Evolutionary conservation across 2,329 filamentous ascomycete species (phyloP).

Genomic region (Lachnellula suecica): DNA sequence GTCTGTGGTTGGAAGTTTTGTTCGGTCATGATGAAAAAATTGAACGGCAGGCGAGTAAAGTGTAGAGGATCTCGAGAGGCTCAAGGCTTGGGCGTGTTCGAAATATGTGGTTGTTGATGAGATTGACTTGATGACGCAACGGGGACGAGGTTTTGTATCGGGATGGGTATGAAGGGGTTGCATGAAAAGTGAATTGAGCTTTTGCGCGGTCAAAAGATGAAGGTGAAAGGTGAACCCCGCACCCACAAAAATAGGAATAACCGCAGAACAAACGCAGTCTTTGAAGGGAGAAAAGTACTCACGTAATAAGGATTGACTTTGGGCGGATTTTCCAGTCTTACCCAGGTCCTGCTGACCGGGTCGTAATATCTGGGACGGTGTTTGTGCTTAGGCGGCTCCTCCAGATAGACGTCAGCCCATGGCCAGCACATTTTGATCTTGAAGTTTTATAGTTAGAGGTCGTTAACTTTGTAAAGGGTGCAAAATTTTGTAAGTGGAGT

Average conservation of each 20-base stretch:
- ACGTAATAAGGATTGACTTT: no score
- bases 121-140: background rate
- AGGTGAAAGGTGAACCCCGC: background rate
- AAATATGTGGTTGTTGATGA: background rate
- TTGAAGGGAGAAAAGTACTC: conserved; percentile 4
- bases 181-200: background rate
- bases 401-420: conserved; percentile 23
- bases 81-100: background rate
- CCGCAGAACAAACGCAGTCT: background rate
- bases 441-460: background rate
- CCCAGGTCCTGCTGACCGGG: conserved; percentile 13
- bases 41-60: no score
- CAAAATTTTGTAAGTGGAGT: background rate
- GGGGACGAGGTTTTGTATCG: background rate
- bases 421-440: conserved; percentile 28
- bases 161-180: no score
- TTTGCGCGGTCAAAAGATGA: background rate
- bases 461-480: background rate
- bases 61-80: no score
- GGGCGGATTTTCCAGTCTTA: conserved; percentile 16
- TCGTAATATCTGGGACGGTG: conserved; percentile 19
- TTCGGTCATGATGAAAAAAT: conserved; percentile 39
- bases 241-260: background rate
- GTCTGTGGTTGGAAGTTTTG: conserved; percentile 59
- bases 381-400: conserved; percentile 19